Conservation (phyloP, 441 rosid species). For the Manihot esculenta region DNA sequence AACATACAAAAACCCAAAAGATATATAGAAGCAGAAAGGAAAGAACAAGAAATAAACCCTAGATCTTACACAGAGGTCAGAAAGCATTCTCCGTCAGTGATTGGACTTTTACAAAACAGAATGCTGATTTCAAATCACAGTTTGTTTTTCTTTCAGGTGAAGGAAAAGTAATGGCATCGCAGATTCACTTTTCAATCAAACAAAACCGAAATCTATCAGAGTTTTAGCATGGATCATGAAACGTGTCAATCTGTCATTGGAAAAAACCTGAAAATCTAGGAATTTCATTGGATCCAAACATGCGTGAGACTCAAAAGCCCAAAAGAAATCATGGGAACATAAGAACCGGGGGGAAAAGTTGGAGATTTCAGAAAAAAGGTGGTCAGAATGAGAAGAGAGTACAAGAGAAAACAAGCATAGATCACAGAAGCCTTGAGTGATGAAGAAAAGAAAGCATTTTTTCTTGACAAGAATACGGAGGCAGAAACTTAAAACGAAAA, state of each 20-base stretch:
- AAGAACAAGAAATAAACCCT: conserved; percentile 35
- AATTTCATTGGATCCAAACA: not conserved
- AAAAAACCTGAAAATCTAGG: conserved; percentile 22
- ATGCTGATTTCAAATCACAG: not conserved
- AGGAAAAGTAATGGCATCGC: too few species aligned
- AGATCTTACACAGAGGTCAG: conserved; percentile 47
- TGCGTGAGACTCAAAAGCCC: conserved; percentile 11
- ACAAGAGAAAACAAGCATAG: not conserved
- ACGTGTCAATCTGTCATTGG: conserved; percentile 36
- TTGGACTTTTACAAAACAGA: conserved; percentile 7
- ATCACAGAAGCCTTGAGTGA: not conserved
- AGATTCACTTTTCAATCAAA: conserved; percentile 12
- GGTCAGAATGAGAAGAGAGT: conserved; percentile 11
- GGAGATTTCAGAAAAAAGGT: not conserved
- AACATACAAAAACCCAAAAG: not conserved
- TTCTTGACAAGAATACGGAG: not conserved
- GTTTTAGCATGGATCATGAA: conserved; percentile 25
- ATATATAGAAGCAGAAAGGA: not conserved
- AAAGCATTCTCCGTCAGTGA: conserved; percentile 26
- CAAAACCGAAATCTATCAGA: conserved; percentile 16
- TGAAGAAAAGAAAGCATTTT: not conserved
- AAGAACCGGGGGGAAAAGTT: conserved; percentile 20
- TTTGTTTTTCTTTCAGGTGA: not conserved
- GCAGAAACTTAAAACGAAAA: not conserved
- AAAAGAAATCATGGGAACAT: conserved; percentile 20